Base-by-base conservation (phyloP, 163 green algal species). In the Picocystis sp. region DNA sequence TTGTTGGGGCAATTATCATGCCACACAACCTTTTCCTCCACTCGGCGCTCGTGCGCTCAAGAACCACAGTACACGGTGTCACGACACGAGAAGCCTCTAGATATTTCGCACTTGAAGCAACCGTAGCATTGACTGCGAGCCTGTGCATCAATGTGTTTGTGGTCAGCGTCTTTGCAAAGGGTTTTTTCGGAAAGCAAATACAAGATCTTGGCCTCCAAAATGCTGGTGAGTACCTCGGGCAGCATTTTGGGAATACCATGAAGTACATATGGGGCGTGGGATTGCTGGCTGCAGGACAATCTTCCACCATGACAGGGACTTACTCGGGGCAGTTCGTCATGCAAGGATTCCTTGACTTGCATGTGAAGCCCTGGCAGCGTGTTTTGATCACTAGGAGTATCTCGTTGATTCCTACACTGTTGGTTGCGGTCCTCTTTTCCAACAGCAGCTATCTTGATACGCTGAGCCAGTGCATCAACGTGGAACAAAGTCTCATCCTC, bases 21-120 rank as follows among this genome's bases (percentile, higher is more conserved):
- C 84, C 84, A 1, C 83, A 93, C 76, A 94, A 94, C 73, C 78
- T 92, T 54, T 94, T 83, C 69, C 71, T 93, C 17, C 83, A 93
- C 67, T 83, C 67, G 9, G 84, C 83, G 1, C 69, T 94, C 45
- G 84, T 93, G 38, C 75, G 79, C 22, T 67, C 62, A 42, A 46
- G 76, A 49, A 60, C 50, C 47, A 54, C 34, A 15, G 34, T 24
- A 21, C 35, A 33, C 17, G 34, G 53, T 25, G 25, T 51, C 33
- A 24, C 24, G 11, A 22, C 17, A 9, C 15, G 17, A 25, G 25
- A 57, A 57, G 22, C 25, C 11, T 24, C 44, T 9, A 6, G 44
- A 12, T 94, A 94, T 66, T 84, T 83, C 58, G 63, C 66, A 42
- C 78, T 92, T 10, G 84, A 94, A 65, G 70, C 64, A 1, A 78